Percentiles rank a stretch among this genome's conserved stretches.
Conservation (phyloP, 306 rosid genomes). For the cucumber (Cucumis sativus) region Cucumber_9930_V3 NC_026656.2:5936001-5936500, state of each 20-base stretch:
- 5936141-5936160: background rate
- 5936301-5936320: background rate
- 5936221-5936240: background rate
- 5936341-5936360: constrained; percentile 75
- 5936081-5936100: background rate
- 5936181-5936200: background rate
- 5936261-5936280: background rate
- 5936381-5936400: constrained; percentile 58
- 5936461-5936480: constrained; percentile 12
- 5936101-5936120: background rate
- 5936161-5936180: background rate
- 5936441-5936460: constrained; percentile 97
- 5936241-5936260: background rate
- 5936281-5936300: background rate
- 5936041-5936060: background rate
- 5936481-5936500: background rate
- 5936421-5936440: constrained; percentile 74
- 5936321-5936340: constrained; percentile 64
- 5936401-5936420: constrained; percentile 44
- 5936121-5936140: background rate
- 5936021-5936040: background rate
- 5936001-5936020: background rate
- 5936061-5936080: background rate
- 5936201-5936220: background rate
- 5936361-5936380: constrained; percentile 54